phyloP scores from a whole-genome alignment of 2,329 filamentous ascomycete species.

The Metarhizium sp. region DNA sequence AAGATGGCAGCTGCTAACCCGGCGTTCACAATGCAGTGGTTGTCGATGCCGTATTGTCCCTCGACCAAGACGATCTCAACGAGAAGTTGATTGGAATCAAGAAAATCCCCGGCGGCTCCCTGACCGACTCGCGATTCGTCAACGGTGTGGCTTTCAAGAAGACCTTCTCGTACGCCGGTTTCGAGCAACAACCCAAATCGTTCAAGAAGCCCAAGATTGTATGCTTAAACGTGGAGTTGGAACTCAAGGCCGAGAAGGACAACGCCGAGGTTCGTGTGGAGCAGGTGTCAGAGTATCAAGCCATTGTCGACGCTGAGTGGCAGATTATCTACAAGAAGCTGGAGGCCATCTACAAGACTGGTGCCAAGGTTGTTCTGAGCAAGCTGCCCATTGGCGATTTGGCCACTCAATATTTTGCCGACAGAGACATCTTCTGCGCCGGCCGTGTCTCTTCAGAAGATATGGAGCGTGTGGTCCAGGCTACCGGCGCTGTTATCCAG shows the following conservation, averaged over 20 bases:
- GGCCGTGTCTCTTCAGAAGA: slow-evolving; percentile 86
- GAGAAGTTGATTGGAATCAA: slow-evolving; percentile 97
- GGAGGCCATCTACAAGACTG: slow-evolving; percentile 85
- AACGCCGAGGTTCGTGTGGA: slow-evolving; percentile 97
- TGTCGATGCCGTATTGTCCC: slow-evolving; percentile 87
- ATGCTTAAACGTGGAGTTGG: slow-evolving; percentile 93
- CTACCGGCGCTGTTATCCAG: slow-evolving; percentile 84
- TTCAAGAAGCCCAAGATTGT: slow-evolving; percentile 95
- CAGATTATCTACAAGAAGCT: slow-evolving; percentile 99
- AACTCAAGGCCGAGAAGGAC: slow-evolving; percentile 98
- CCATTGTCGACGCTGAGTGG: slow-evolving; percentile 98
- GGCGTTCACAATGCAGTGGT: slow-evolving; percentile 56
- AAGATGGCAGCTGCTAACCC: not conserved
- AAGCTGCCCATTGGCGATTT: slow-evolving; percentile 96
- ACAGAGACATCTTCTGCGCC: slow-evolving; percentile 96
- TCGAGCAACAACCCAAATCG: slow-evolving; percentile 96
- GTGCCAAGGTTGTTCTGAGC: slow-evolving; percentile 93
- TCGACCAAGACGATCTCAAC: slow-evolving; percentile 95
- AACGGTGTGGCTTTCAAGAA: slow-evolving; percentile 99
- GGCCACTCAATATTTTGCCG: slow-evolving; percentile 95
- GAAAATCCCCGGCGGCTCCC: slow-evolving; percentile 92
- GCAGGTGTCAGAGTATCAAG: slow-evolving; percentile 98
- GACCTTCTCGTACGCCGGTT: slow-evolving; percentile 97
- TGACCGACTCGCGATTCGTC: slow-evolving; percentile 93
- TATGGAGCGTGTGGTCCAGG: slow-evolving; percentile 91